Evolutionary conservation across 2,329 filamentous ascomycete genomes (phyloP).

Genomic region (Cytospora leucostoma): DNA sequence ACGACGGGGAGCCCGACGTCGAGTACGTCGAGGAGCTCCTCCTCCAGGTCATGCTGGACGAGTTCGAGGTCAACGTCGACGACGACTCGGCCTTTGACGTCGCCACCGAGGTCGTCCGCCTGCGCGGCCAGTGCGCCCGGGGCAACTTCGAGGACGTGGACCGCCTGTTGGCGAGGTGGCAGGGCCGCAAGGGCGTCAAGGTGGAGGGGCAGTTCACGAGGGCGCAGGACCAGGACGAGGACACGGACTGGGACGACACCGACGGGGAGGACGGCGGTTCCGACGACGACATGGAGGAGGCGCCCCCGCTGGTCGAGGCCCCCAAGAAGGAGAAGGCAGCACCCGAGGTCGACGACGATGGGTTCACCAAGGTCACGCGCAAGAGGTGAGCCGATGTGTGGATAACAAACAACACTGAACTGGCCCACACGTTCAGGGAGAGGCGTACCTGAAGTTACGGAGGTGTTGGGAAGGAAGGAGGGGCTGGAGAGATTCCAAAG

Average conservation of each 20-base stretch:
- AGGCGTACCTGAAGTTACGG: not conserved
- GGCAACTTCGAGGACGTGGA: constrained; percentile 68
- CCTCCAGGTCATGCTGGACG: constrained; percentile 89
- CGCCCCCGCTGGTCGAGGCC: constrained; percentile 59
- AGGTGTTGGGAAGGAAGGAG: not conserved
- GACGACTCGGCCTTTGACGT: constrained; percentile 81
- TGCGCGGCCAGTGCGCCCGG: constrained; percentile 64
- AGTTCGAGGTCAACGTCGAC: constrained; percentile 91
- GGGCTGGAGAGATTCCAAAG: constrained; percentile 1
- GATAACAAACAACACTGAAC: not conserved
- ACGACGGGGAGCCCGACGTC: constrained; percentile 60
- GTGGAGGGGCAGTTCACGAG: constrained; percentile 56
- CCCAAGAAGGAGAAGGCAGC: constrained; percentile 62
- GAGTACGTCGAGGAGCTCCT: constrained; percentile 83
- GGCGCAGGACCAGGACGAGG: constrained; percentile 56
- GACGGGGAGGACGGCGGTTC: constrained; percentile 58
- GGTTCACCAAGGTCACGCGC: constrained; percentile 73
- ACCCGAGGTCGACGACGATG: constrained; percentile 78
- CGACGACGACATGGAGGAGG: constrained; percentile 66
- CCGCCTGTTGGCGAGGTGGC: constrained; percentile 63
- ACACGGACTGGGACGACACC: constrained; percentile 61
- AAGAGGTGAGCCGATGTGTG: constrained; percentile 58
- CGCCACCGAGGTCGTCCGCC: constrained; percentile 69
- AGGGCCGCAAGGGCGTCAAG: constrained; percentile 61
- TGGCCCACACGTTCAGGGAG: not conserved